A percentile compares a stretch with the other conserved stretches of the same genome.
phyloP scores from a whole-genome alignment of 345 rosid species.

The Citrus inodora region DNA sequence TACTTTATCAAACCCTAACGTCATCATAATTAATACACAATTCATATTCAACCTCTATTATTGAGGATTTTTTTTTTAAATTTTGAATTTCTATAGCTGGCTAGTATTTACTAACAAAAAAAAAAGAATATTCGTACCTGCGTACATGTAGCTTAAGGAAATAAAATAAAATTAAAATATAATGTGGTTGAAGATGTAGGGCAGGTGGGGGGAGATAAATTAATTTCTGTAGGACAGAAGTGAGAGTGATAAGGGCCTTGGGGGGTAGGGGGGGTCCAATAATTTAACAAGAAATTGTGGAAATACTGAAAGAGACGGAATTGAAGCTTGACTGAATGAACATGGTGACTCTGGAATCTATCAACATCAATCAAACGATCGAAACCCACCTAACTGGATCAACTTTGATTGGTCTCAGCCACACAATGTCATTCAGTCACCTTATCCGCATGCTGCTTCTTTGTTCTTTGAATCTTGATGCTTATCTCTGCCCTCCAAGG shows the following conservation, averaged over 20 bases:
- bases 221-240: background rate
- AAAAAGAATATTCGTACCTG: too few species aligned
- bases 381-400: background rate
- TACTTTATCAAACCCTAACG: too few species aligned
- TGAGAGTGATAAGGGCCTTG: background rate
- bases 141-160: too few species aligned
- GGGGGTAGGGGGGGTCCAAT: background rate
- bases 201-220: constrained; percentile 7
- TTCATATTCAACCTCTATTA: too few species aligned
- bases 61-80: too few species aligned
- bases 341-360: background rate
- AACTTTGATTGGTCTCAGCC: background rate
- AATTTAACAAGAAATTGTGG: background rate
- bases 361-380: constrained; percentile 2
- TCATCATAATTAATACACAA: too few species aligned
- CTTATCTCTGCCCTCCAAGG: background rate
- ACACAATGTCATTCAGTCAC: background rate
- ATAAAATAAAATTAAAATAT: background rate
- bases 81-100: too few species aligned
- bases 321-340: background rate
- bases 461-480: too few species aligned
- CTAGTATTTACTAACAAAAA: too few species aligned
- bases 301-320: background rate
- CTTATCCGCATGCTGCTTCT: background rate
- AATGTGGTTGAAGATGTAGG: constrained; percentile 7